Percentiles rank a stretch among this genome's conserved stretches.
phyloP scores from a whole-genome alignment of 495 filamentous ascomycete genomes.

The Aspergillus diversus region DNA sequence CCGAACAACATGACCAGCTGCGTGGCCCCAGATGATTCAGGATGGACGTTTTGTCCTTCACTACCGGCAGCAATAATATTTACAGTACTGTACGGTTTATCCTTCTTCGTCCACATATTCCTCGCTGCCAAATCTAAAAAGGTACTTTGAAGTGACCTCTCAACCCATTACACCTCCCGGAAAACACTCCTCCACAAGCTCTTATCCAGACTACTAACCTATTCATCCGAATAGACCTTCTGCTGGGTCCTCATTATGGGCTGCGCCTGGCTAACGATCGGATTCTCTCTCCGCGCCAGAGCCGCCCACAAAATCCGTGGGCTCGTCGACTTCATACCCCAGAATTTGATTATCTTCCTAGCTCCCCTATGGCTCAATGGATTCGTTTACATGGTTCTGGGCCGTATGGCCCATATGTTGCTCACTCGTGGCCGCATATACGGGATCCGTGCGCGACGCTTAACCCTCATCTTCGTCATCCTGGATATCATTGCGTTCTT shows the following conservation, averaged over 20 bases:
- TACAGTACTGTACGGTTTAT: conserved; percentile 42
- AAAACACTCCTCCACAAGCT: conserved; percentile 32
- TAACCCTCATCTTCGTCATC: conserved; percentile 24
- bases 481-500: conserved; percentile 20
- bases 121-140: conserved; percentile 34
- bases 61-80: conserved; percentile 31
- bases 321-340: conserved; percentile 28
- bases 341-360: conserved; percentile 33
- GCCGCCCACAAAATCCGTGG: conserved; percentile 42
- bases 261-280: conserved; percentile 39
- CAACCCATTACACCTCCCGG: neutral
- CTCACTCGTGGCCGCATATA: conserved; percentile 15
- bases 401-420: conserved; percentile 28
- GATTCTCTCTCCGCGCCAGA: neutral
- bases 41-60: conserved; percentile 16
- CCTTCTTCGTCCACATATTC: conserved; percentile 39
- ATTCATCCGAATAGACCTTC: conserved; percentile 25
- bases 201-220: neutral
- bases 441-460: conserved; percentile 15
- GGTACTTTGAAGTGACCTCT: neutral
- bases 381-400: conserved; percentile 30
- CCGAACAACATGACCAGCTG: neutral
- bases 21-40: neutral
- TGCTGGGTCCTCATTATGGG: conserved; percentile 57
- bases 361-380: conserved; percentile 27